phyloP scores from a whole-genome alignment of 2,329 filamentous ascomycete species.

The Leptographium wingfieldii region DNA sequence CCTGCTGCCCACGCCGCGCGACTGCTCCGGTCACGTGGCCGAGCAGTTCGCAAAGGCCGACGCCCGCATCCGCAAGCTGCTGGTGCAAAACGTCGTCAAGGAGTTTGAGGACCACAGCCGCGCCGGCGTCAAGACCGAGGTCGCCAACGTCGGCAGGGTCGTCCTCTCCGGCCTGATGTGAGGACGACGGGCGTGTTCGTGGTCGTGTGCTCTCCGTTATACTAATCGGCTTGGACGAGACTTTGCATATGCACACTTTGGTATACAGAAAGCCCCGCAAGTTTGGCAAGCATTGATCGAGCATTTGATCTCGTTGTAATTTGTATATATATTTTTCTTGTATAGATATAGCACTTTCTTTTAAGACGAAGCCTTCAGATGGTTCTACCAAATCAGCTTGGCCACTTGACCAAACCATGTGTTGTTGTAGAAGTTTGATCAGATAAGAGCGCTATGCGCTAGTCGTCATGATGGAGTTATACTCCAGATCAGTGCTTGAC shows the following conservation, averaged over 20 bases:
- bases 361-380: too few species aligned
- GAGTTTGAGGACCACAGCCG: conserved; percentile 88
- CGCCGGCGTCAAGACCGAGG: conserved; percentile 60
- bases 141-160: conserved; percentile 76
- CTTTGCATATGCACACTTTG: too few species aligned
- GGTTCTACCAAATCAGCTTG: neutral
- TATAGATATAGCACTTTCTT: neutral
- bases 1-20: conserved; percentile 61
- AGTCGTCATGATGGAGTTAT: conserved; percentile 28
- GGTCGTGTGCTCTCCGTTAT: neutral
- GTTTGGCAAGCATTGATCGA: too few species aligned
- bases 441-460: conserved; percentile 25
- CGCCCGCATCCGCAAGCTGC: conserved; percentile 71
- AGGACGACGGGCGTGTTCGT: conserved; percentile 6
- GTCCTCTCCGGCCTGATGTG: conserved; percentile 77
- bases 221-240: neutral
- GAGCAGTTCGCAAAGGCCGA: conserved; percentile 90
- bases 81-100: conserved; percentile 73
- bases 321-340: neutral
- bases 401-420: conserved; percentile 8
- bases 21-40: conserved; percentile 57
- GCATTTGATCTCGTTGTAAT: too few species aligned
- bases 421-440: conserved; percentile 19
- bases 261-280: too few species aligned
- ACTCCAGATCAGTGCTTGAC: conserved; percentile 84